Percentiles rank a stretch among this genome's conserved stretches.
Evolutionary conservation across 805 yeast genomes (phyloP).

Genomic region (Starmerella powellii): DNA sequence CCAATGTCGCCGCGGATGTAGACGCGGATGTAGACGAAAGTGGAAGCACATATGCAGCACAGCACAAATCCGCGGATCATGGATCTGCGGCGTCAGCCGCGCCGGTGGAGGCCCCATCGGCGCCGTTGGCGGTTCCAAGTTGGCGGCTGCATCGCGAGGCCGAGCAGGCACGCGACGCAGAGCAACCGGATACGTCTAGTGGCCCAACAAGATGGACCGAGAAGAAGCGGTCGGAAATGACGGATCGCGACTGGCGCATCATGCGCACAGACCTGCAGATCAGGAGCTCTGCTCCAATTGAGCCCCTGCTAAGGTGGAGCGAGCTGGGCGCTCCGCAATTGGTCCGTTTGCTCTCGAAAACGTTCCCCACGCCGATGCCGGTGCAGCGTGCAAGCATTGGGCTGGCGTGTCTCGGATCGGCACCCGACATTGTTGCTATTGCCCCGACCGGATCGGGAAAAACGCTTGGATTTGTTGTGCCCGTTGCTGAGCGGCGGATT

Average conservation of each 20-base stretch:
- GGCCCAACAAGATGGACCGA: conserved; percentile 43
- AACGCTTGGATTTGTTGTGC: conserved; percentile 71
- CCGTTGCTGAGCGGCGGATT: conserved; percentile 46
- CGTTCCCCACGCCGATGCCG: conserved; percentile 65
- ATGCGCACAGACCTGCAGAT: conserved; percentile 68
- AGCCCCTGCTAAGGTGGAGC: conserved; percentile 64
- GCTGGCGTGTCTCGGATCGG: conserved; percentile 36
- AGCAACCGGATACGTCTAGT: conserved; percentile 8
- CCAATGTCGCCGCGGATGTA: too few species aligned
- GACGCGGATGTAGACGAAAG: too few species aligned
- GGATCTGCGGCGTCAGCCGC: too few species aligned
- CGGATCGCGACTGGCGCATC: conserved; percentile 78
- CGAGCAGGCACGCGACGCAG: neutral
- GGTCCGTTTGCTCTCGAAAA: conserved; percentile 39
- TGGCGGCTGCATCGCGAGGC: neutral
- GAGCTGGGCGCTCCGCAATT: conserved; percentile 2
- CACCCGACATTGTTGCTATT: conserved; percentile 66
- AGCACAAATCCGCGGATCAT: too few species aligned
- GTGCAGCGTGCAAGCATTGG: conserved; percentile 87
- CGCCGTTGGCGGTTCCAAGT: too few species aligned
- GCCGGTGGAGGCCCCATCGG: too few species aligned
- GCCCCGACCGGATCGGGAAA: conserved; percentile 97
- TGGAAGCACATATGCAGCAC: too few species aligned
- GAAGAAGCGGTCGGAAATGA: conserved; percentile 56
- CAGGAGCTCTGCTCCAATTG: conserved; percentile 37